phyloP scores from a whole-genome alignment of 345 rosid genomes.

The Combretum micranthum region DNA sequence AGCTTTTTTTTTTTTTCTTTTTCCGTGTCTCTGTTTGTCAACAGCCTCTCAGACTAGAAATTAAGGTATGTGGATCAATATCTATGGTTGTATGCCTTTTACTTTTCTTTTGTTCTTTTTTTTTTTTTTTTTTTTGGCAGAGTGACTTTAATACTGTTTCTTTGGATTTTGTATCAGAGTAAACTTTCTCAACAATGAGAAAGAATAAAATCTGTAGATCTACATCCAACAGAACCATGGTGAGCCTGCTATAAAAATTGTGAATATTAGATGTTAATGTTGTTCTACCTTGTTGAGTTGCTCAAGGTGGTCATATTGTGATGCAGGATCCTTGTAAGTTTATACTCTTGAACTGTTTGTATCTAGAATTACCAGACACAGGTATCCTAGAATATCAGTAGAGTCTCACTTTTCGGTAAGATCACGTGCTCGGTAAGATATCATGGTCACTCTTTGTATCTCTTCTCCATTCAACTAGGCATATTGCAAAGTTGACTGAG shows the following conservation, averaged over 20 bases:
- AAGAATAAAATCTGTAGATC: slow-evolving; percentile 49
- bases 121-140: neutral
- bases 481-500: too few relatives aligned
- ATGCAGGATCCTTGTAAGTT: slow-evolving; percentile 43
- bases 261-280: neutral
- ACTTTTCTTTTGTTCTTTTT: too few relatives aligned
- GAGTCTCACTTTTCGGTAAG: neutral
- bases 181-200: slow-evolving; percentile 50
- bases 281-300: neutral
- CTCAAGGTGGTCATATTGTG: slow-evolving; percentile 4
- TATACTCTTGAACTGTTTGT: slow-evolving; percentile 47
- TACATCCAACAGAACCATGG: slow-evolving; percentile 57
- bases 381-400: slow-evolving; percentile 33
- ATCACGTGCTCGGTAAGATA: too few relatives aligned
- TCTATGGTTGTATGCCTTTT: neutral
- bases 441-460: too few relatives aligned
- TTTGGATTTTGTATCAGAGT: slow-evolving; percentile 22
- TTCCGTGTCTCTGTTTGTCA: slow-evolving; percentile 2
- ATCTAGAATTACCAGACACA: slow-evolving; percentile 69
- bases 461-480: too few relatives aligned
- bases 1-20: neutral
- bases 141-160: neutral
- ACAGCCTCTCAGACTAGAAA: slow-evolving; percentile 55
- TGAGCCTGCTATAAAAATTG: slow-evolving; percentile 8
- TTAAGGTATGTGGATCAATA: slow-evolving; percentile 28